Evolutionary conservation across 2,329 filamentous ascomycete species (phyloP).

Genomic region (Apiospora koreana): DNA sequence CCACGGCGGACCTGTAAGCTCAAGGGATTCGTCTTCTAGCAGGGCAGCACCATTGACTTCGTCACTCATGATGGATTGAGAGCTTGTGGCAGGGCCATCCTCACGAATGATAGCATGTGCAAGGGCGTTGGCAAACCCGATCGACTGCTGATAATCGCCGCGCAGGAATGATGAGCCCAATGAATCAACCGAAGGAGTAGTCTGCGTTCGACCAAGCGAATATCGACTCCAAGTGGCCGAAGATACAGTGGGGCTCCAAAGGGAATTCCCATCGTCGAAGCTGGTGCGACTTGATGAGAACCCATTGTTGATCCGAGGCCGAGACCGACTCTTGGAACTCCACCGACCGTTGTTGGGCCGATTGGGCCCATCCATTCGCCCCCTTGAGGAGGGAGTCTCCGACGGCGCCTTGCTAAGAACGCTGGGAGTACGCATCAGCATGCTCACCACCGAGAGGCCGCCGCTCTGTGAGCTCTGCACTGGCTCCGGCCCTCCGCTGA

Average conservation of each 20-base stretch:
- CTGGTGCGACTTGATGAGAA: constrained; percentile 92
- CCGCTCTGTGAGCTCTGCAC: constrained; percentile 44
- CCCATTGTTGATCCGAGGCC: constrained; percentile 76
- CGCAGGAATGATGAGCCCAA: constrained; percentile 75
- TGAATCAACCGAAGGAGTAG: constrained; percentile 90
- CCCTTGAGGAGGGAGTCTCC: constrained; percentile 71
- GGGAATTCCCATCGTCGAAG: constrained; percentile 84
- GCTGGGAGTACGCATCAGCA: constrained; percentile 84
- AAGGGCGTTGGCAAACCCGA: constrained; percentile 94
- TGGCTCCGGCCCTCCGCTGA: constrained; percentile 59
- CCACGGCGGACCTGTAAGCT: constrained; percentile 94
- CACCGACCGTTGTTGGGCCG: constrained; percentile 66
- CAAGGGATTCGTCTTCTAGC: constrained; percentile 89
- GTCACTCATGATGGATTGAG: constrained; percentile 58
- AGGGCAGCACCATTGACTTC: constrained; percentile 65
- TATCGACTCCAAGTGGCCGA: constrained; percentile 97
- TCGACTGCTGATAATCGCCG: constrained; percentile 90
- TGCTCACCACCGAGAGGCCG: constrained; percentile 71
- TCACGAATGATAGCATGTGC: constrained; percentile 97
- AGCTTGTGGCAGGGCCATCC: constrained; percentile 60
- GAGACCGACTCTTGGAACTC: constrained; percentile 82
- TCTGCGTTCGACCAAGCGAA: constrained; percentile 86
- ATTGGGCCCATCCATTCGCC: constrained; percentile 64
- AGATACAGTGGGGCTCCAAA: constrained; percentile 82
- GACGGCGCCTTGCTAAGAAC: constrained; percentile 92